Evolutionary conservation across 2,329 filamentous ascomycete species (phyloP), one percentile per base, ranked within the genome.

Genomic region (Clarireedia paspali): DNA sequence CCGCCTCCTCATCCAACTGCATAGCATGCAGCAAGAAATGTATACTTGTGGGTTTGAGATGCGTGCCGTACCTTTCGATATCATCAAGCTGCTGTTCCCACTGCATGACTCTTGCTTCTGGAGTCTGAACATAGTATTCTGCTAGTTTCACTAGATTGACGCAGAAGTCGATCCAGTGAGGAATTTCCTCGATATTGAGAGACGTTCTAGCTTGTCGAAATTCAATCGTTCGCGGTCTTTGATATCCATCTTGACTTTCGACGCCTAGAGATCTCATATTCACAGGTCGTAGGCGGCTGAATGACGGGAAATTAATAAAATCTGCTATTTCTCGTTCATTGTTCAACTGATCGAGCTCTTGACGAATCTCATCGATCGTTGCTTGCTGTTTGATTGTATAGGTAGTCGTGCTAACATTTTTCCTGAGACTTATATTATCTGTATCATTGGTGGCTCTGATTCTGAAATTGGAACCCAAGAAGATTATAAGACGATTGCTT

Each of bases 151-250:
- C 57, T 9, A 67, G 50, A 15, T 51, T 56, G 14, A 63, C 40
- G 42, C 63, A 65, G 47, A 66, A 65, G 9, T 65, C 61, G 4
- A 64, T 57, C 63, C 62, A 66, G 12, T 58, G 45, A 14, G 23
- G 40, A 14, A 66, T 57, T 42, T 64, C 57, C 4, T 50, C 38
- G n/a, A 42, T 9, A 20, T 58, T 42, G 2, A 66, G 58, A 3
- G 61, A 55, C 1, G 64, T 61, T 10, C 56, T 57, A 3, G 61
- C 61, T 50, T 66, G 63, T 30, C 65, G 60, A 34, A 66, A 67
- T 17, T 67, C 62, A 17, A 65, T 58, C 1, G 63, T 64, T 46
- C 45, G 44, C 20, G 62, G 55, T n/a, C 26, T 40, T 20, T 30
- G 20, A 10, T 53, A 9, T 6, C 39, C 53, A 27, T 44, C 6